Conservation (phyloP, 257 asterid genomes). For the Forsythia viridissima region DNA sequence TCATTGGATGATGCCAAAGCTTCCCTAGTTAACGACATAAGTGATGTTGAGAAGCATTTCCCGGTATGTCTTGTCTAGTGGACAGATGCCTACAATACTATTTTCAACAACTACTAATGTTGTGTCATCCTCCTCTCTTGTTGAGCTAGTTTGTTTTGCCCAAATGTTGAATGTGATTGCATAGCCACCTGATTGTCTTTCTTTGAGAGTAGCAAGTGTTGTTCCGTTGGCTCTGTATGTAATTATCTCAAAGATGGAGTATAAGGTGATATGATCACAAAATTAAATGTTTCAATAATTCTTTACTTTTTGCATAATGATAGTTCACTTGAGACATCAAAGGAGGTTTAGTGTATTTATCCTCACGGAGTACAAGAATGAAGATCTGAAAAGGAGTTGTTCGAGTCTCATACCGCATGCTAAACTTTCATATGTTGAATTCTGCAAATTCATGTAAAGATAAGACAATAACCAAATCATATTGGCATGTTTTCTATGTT, state of each 20-base stretch:
- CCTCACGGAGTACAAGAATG: background rate
- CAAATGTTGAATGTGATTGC: background rate
- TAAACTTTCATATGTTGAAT: background rate
- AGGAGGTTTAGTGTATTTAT: too few species aligned
- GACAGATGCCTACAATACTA: background rate
- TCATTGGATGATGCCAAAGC: slow-evolving; percentile 95
- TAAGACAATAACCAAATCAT: too few species aligned
- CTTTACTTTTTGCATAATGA: background rate
- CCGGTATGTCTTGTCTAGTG: slow-evolving; percentile 53
- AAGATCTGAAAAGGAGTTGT: background rate
- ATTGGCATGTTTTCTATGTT: too few species aligned
- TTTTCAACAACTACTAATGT: background rate
- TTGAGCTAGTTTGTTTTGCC: background rate
- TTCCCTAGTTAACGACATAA: slow-evolving; percentile 87
- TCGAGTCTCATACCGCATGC: background rate
- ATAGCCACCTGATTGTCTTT: background rate
- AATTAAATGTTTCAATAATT: too few species aligned
- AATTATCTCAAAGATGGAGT: background rate
- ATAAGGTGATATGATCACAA: background rate
- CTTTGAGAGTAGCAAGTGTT: background rate
- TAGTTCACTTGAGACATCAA: background rate
- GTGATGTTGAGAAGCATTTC: slow-evolving; percentile 90
- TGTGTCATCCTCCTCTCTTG: background rate
- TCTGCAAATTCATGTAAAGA: background rate
- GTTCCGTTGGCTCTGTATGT: background rate